Evolutionary conservation across 1,284 basidiomycete genomes (phyloP).

Genomic region (Fereydounia khargensis): DNA sequence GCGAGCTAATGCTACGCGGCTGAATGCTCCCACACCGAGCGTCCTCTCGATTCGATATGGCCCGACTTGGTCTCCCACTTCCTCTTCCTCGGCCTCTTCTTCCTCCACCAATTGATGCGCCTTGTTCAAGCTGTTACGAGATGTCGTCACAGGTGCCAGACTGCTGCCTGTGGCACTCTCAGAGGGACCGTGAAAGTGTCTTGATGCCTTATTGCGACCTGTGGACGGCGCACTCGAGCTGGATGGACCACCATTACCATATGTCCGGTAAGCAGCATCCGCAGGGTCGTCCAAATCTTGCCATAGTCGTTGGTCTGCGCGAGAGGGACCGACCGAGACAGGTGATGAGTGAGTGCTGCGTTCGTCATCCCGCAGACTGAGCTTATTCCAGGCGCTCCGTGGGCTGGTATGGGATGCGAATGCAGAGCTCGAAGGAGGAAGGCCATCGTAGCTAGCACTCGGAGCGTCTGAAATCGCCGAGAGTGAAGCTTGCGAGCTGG

Average conservation of each 20-base stretch:
- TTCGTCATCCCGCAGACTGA: conserved; percentile 21
- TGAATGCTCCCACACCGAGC: conserved; percentile 55
- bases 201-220: no score
- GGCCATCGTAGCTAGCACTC: conserved; percentile 19
- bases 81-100: conserved; percentile 44
- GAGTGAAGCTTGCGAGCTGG: conserved; percentile 24
- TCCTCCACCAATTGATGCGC: no score
- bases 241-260: no score
- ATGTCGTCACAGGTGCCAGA: conserved; percentile 12
- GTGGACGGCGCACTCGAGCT: no score
- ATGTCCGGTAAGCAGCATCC: conserved; percentile 11
- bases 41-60: conserved; percentile 38
- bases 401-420: no score
- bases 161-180: conserved; percentile 22
- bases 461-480: conserved; percentile 32
- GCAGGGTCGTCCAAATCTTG: conserved; percentile 19
- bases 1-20: conserved; percentile 46
- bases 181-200: conserved; percentile 35
- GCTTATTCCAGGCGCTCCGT: no score
- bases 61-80: conserved; percentile 33
- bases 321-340: conserved; percentile 6
- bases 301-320: conserved; percentile 9
- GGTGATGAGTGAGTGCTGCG: conserved; percentile 24
- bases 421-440: no score
- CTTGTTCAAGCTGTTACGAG: no score